Base-by-base conservation (phyloP, 176 grass and related monocot genomes). In the Triticum timopheevii region DNA sequence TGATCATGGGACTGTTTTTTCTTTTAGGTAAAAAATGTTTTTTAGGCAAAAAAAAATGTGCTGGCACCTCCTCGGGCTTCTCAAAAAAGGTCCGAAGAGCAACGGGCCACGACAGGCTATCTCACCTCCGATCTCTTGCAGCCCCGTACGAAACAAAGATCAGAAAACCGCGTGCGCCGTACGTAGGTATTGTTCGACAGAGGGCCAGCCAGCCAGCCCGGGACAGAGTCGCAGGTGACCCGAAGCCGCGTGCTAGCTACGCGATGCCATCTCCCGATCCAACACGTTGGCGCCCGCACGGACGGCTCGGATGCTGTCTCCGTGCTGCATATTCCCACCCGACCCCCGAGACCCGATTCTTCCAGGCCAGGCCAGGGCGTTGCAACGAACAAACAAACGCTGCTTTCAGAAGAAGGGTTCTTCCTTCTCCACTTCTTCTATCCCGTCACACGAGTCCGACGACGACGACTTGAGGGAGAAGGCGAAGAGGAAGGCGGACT, bases 231-330 rank as follows among this genome's bases (percentile, higher is more conserved):
- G 81, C 50, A 75, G 52, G 22, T 65, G 77, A 35, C 30, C 9
- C 6, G 36, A 64, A 25, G 28, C 71, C 86, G 90, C 90, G 90
- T 91, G 70, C 12, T 34, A 6, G 77, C 62, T 65, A 91, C 85
- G 86, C 90, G 52, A 72, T 54, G 70, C 70, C 77, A 76, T 13
- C 52, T 71, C 50, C 61, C 49, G 23, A 91, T 91, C 90, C 16
- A 23, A 10, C 30, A 54, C 86, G 77, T 11, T 85, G 69, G 49
- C 20, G 13, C 76, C 44, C 28, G 7, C 16, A 10, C 59, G 16
- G 65, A 86, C 70, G 85, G 81, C 13, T 7, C 22, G 0, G 76
- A 87, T 87, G 22, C 16, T 13, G 6, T 74, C 49, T 36, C 5
- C 19, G 27, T 3, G 0, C 40, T 1, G 66, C 19, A 74, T 67